A percentile compares a stretch with the other conserved stretches of the same genome.
Conservation (phyloP, 768 basidiomycete species). For the Trametes villosa region DNA sequence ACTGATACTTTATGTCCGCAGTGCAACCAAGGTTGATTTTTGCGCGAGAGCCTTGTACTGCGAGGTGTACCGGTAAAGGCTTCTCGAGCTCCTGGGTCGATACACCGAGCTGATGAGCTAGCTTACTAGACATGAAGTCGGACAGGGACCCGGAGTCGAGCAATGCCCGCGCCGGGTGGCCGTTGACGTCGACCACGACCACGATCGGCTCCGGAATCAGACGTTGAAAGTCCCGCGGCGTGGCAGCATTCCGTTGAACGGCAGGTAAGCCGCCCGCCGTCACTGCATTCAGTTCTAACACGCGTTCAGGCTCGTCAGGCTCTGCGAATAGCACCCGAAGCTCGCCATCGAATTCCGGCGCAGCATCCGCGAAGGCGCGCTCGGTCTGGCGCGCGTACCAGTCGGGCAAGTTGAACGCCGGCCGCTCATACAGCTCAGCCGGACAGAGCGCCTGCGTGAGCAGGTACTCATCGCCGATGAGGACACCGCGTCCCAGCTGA, state of each 20-base stretch:
- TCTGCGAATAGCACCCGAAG: not conserved
- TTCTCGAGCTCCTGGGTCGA: constrained; percentile 9
- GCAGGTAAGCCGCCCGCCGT: not conserved
- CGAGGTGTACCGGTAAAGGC: constrained; percentile 31
- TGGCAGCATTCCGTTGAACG: constrained; percentile 1
- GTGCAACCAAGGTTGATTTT: constrained; percentile 3
- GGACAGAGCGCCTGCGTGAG: not conserved
- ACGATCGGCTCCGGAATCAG: not conserved
- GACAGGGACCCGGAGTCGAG: constrained; percentile 23
- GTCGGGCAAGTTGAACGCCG: not conserved
- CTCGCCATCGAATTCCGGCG: not conserved
- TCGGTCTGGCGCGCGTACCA: not conserved
- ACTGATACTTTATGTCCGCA: constrained; percentile 20
- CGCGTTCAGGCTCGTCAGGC: not conserved
- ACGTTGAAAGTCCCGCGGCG: not conserved
- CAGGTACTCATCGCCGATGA: not conserved
- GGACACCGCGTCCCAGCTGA: not conserved
- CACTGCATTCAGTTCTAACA: not conserved
- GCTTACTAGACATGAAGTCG: constrained; percentile 23
- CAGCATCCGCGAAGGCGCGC: not conserved
- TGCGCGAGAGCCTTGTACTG: constrained; percentile 29
- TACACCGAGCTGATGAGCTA: constrained; percentile 25
- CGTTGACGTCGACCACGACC: constrained; percentile 11
- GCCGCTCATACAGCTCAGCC: not conserved
- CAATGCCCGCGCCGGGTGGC: constrained; percentile 6